Evolutionary conservation across 2,329 filamentous ascomycete species (phyloP).

Genomic region (Monosporascus sp.): DNA sequence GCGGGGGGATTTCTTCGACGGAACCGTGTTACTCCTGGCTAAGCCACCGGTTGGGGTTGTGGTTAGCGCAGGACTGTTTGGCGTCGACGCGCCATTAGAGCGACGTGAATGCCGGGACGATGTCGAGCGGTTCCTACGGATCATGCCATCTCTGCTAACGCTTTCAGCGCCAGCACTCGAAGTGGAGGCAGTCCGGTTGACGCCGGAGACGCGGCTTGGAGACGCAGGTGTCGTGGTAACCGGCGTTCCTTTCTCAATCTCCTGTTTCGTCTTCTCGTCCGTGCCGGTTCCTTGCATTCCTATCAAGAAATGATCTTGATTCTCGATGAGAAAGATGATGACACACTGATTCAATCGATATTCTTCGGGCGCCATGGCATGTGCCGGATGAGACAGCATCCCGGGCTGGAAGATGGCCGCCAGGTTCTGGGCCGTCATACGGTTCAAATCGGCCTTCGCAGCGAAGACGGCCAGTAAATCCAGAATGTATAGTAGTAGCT

Average conservation of each 20-base stretch:
- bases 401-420: conserved; percentile 97
- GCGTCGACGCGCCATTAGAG: conserved; percentile 66
- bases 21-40: conserved; percentile 79
- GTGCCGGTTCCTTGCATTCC: conserved; percentile 98
- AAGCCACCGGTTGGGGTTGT: conserved; percentile 52
- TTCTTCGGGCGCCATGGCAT: conserved; percentile 93
- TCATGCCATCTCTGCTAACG: conserved; percentile 70
- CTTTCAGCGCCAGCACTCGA: conserved; percentile 87
- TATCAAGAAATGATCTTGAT: conserved; percentile 96
- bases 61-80: conserved; percentile 54
- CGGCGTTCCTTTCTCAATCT: conserved; percentile 65
- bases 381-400: conserved; percentile 85
- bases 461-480: conserved; percentile 95
- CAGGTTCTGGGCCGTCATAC: conserved; percentile 92
- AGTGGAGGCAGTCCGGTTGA: conserved; percentile 76
- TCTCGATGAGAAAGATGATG: conserved; percentile 95
- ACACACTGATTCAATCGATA: conserved; percentile 96
- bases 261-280: conserved; percentile 69
- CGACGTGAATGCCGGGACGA: conserved; percentile 82
- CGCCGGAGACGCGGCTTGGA: conserved; percentile 47
- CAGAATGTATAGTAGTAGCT: conserved; percentile 90
- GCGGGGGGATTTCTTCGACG: conserved; percentile 80
- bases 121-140: conserved; percentile 85
- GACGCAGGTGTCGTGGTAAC: conserved; percentile 43
- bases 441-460: conserved; percentile 92